Percentiles rank a stretch among this genome's conserved stretches.
Evolutionary conservation across 2,329 filamentous ascomycete genomes (phyloP).

Genomic region (Emergomyces pasteurianus): DNA sequence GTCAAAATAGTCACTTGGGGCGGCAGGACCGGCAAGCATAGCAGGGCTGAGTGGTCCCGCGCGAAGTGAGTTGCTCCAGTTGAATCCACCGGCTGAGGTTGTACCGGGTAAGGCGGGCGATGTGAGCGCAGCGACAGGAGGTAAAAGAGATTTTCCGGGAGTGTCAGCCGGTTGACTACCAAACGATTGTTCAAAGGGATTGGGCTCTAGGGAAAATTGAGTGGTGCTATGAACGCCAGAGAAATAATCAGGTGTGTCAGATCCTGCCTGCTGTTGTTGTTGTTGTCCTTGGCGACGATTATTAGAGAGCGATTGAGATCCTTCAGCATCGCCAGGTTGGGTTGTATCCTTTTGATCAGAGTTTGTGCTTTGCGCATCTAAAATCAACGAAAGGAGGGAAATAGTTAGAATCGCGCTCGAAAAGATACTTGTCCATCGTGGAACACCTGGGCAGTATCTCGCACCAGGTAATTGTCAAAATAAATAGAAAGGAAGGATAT

Average conservation of each 20-base stretch:
- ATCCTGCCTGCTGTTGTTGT: slow-evolving; percentile 38
- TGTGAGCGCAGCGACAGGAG: slow-evolving; percentile 79
- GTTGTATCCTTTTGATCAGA: neutral
- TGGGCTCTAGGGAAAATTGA: slow-evolving; percentile 58
- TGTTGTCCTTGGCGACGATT: slow-evolving; percentile 19
- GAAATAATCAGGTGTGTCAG: slow-evolving; percentile 59
- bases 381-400: neutral
- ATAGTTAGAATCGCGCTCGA: neutral
- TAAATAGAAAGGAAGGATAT: neutral
- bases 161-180: slow-evolving; percentile 59
- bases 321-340: slow-evolving; percentile 28
- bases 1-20: slow-evolving; percentile 77
- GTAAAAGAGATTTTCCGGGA: slow-evolving; percentile 69
- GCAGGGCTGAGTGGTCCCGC: slow-evolving; percentile 91
- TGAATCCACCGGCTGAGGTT: slow-evolving; percentile 56
- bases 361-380: slow-evolving; percentile 1
- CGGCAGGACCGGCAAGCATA: slow-evolving; percentile 77
- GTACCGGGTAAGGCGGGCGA: slow-evolving; percentile 75
- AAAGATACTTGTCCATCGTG: neutral
- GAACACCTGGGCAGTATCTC: neutral
- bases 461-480: neutral
- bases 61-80: slow-evolving; percentile 78
- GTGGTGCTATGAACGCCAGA: slow-evolving; percentile 42
- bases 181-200: slow-evolving; percentile 96
- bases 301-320: neutral